Evolutionary conservation across 1,284 basidiomycete genomes (phyloP), one percentile per base, ranked within the genome.

Genomic region (Thecaphora thlaspeos): DNA sequence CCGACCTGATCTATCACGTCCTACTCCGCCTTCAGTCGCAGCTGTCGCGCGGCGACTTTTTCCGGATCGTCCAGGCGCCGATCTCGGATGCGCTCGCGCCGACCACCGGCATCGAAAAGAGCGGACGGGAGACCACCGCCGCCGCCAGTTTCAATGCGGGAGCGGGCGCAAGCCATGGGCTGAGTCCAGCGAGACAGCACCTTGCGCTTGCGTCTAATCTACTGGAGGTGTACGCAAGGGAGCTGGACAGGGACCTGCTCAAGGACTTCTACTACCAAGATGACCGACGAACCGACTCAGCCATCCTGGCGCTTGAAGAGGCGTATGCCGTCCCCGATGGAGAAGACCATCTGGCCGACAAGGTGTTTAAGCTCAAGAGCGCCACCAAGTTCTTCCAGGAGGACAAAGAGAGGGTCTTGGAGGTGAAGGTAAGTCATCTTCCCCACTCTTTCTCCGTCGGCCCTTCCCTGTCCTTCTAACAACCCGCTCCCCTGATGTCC

Each of bases 181-280:
- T 71, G 40, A 49, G 50, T 14, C 61, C 66, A 1, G 30, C 58
- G 8, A 52, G 44, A 2, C 51, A 66, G 26, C 62, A 75, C 41
- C 51, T 66, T 11, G 51, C 61, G 19, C 51, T 77, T 2, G 73
- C 75, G 15, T 59, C 68, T 14, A 57, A 61, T 32, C 44, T 77
- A 44, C 63, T 77, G 15, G 72, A 75, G 38, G 48, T 53, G n/a
- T 77, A 77, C 43, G 75, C 74, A 4, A 61, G 53, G 22, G 58
- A 66, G 44, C 57, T 70, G 39, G 91, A 97, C 75, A 82, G 87
- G 42, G 91, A 92, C 61, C 87, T 98, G 84, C 81, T 97, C 14
- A 83, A 90, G 17, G 92, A 99, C 77, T 97, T 95, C 78, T 98
- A 94, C 80, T 99, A 94, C 76, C 94, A 94, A 46, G 95, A 99